These are phyloP conservation scores for Cyclospora cayetanensis DNA, from an alignment of 169 alveolate genomes.

Conservation along the genomic window DNA sequence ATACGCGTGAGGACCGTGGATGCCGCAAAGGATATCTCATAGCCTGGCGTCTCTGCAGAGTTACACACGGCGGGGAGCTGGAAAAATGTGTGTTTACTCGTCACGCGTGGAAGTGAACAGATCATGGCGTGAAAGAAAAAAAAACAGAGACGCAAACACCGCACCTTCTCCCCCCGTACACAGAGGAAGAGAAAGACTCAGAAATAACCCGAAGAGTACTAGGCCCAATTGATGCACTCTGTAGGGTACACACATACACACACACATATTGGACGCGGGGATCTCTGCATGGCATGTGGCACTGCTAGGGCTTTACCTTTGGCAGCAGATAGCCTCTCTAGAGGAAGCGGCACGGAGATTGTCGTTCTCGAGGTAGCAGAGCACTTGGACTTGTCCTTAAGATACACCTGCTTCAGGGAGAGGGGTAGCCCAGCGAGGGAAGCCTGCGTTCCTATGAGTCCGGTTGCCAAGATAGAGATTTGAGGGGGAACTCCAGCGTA, in stretches of 20 bases:
- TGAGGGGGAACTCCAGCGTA: neutral
- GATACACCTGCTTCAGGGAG: slow-evolving; percentile 7
- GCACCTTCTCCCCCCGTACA: neutral
- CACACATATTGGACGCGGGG: neutral
- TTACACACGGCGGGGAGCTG: too few relatives aligned
- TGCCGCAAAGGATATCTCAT: too few relatives aligned
- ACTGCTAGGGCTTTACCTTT: neutral
- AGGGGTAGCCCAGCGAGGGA: neutral
- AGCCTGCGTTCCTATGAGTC: neutral
- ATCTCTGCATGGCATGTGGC: neutral
- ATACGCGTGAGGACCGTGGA: neutral
- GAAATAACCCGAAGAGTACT: neutral
- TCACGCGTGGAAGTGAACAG: too few relatives aligned
- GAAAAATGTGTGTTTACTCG: too few relatives aligned
- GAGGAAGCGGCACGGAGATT: neutral
- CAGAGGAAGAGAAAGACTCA: neutral
- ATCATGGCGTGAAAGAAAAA: too few relatives aligned
- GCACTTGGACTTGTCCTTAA: slow-evolving; percentile 17
- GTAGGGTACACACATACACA: neutral
- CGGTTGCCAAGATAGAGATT: neutral
- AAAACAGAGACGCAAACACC: neutral
- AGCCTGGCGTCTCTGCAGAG: too few relatives aligned
- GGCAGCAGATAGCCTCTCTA: neutral
- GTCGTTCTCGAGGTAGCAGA: neutral
- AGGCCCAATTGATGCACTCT: neutral